Percentiles rank a stretch among this genome's conserved stretches.
Conservation (phyloP, 371 early-diverging fungal species). For the Mucor velutinosus region DNA sequence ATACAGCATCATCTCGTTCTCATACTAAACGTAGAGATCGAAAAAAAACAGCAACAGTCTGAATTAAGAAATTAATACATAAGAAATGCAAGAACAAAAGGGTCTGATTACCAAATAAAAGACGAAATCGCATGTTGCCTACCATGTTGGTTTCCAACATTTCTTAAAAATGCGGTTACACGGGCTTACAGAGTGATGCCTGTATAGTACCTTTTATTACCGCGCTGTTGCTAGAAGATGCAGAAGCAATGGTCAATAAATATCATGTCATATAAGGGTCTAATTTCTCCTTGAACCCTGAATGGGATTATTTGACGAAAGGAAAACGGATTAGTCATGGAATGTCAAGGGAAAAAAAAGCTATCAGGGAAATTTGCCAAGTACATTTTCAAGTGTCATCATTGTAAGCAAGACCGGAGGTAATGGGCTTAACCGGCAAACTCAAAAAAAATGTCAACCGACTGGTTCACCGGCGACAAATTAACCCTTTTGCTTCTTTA, state of each 20-base stretch:
- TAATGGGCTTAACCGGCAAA: not conserved
- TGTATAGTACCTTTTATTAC: not conserved
- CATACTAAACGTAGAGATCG: not conserved
- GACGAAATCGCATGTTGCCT: not conserved
- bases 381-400: not conserved
- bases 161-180: not conserved
- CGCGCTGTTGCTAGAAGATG: not conserved
- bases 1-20: not conserved
- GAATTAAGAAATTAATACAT: not conserved
- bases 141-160: not conserved
- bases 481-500: not conserved
- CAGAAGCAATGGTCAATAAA: not conserved
- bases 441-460: not conserved
- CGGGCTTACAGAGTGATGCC: not conserved
- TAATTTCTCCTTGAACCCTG: not conserved
- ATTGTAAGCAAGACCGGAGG: not conserved
- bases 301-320: not conserved
- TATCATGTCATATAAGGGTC: not conserved
- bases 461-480: not conserved
- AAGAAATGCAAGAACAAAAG: not conserved
- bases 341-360: not conserved
- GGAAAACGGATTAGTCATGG: not conserved
- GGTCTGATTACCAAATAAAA: not conserved
- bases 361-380: not conserved
- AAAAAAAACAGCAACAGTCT: not conserved